A percentile compares a stretch with the other conserved stretches of the same genome.
phyloP scores from a whole-genome alignment of 768 basidiomycete genomes.

The Candolleomyces aberdarensis region DNA sequence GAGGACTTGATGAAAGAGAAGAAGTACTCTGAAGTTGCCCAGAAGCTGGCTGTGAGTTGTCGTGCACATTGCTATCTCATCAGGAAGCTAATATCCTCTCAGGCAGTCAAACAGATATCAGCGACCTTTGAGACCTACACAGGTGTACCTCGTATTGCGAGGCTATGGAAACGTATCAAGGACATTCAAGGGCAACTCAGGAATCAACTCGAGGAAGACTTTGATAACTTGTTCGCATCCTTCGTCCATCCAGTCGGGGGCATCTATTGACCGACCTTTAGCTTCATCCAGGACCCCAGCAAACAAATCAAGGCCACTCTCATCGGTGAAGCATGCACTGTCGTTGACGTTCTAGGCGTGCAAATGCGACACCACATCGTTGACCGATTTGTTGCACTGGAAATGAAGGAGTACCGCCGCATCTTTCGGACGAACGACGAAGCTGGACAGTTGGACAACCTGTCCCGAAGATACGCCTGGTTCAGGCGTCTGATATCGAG shows the following conservation, averaged over 20 bases:
- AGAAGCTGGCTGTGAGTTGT: constrained; percentile 64
- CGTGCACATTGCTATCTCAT: neutral
- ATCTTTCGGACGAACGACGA: constrained; percentile 94
- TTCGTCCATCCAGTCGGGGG: neutral
- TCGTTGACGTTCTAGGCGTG: constrained; percentile 82
- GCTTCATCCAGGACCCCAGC: constrained; percentile 76
- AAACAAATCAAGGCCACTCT: constrained; percentile 61
- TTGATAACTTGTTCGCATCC: constrained; percentile 81
- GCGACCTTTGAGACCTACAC: constrained; percentile 76
- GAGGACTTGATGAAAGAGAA: constrained; percentile 75
- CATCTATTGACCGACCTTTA: constrained; percentile 25
- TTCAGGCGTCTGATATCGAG: constrained; percentile 81
- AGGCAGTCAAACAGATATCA: constrained; percentile 90
- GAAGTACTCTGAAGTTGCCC: constrained; percentile 79
- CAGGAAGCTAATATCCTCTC: constrained; percentile 7
- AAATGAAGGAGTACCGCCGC: constrained; percentile 92
- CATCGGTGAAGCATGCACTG: constrained; percentile 82
- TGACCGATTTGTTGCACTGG: constrained; percentile 84
- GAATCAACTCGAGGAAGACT: constrained; percentile 80
- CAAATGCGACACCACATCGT: constrained; percentile 82
- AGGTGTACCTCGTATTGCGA: constrained; percentile 71
- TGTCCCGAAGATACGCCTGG: constrained; percentile 92
- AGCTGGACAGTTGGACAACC: constrained; percentile 94
- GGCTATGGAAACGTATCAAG: constrained; percentile 76
- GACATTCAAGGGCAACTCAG: constrained; percentile 83